Base-by-base conservation (phyloP, 2,329 filamentous ascomycete species). In the Talaromyces sp. region DNA sequence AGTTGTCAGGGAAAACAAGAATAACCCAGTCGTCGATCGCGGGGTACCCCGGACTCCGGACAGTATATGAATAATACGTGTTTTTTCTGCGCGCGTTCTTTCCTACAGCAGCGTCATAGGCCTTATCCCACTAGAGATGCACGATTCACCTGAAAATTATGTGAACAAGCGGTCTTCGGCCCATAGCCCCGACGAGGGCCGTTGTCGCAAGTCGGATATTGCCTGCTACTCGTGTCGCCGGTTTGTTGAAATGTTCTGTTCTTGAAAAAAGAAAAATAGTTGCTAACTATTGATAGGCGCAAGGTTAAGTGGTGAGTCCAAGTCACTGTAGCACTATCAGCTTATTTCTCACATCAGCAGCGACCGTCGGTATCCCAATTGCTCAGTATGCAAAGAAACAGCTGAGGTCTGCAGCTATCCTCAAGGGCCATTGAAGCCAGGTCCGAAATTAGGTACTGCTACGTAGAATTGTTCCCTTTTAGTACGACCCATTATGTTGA, bases 371-470 rank as follows among this genome's bases (percentile, higher is more conserved):
- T 53, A 30, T 9, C 51, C 51, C n/a, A 3, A 16, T n/a, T 68
- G 66, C 36, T 36, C 60, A 5, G 66, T 69, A 56, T 73, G 71
- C 62, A 56, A 60, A 18, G 66, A 70, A 52, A 61, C 66, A 23
- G 56, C 54, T 4, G 61, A 64, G 40, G 34, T 31, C 16, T 73
- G 70, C 62, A 63, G 65, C 31, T 73, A 73, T 59, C 70, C 70
- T 5, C 59, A 64, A 5, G 65, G 65, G 7, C 61, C 70, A 3
- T 56, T 64, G 56, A 72, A 70, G 57, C 70, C 70, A 1, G 70
- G 70, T 0, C 70, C 70, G n/a, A 73, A 73, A 61, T 66, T 67
- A 30, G 73, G 73, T 65, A 56, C 57, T 8, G 57, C 61, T 27
- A 23, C 23, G 2, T 23, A 23, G 23, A 23, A 23, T 2, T 23